Evolutionary conservation across 202 grass and related monocot genomes (phyloP), one percentile per base, ranked within the genome.

Genomic region (Zizania palustris): DNA sequence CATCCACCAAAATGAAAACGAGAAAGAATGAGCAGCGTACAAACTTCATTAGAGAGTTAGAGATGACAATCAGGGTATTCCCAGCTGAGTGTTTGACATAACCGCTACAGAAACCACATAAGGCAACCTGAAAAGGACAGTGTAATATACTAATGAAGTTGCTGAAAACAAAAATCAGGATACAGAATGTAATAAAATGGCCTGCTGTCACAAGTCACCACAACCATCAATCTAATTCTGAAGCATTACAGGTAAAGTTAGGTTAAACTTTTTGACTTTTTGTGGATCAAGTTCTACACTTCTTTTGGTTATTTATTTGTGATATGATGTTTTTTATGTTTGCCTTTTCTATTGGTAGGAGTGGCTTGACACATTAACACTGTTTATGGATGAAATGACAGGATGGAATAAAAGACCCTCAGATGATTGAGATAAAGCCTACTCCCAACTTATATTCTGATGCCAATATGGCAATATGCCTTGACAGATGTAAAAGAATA

Each of bases 51-150:
- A 93, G 85, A 55, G 61, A 63, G 80, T 69, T 86, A 48, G 85
- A 90, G 28, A 90, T 83, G 21, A 71, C 57, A 70, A 92, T 59
- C 63, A 97, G 67, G 69, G 85, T 86, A 61, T 88, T 94, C 41
- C 75, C 85, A 82, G 85, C 71, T 69, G 92, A 51, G 60, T 97
- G 94, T 55, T 79, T 90, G 76, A 90, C 87, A 90, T 90, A 94
- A 45, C 77, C 68, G 77, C 86, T 92, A 69, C 74, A 82, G 83
- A 84, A 84, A 60, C 82, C 77, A 74, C 86, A 75, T 43, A 86
- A 90, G 59, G 71, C 57, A 84, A 88, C 80, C 94, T 93, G 91
- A 91, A 82, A 87, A 83, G 36, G 1, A 84, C 66, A 11, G 54
- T 37, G 72, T 16, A 63, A 58, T 13, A 88, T 67, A 22, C 28